Conservation (phyloP, 306 rosid genomes). For the Hippophae tibetana region DNA sequence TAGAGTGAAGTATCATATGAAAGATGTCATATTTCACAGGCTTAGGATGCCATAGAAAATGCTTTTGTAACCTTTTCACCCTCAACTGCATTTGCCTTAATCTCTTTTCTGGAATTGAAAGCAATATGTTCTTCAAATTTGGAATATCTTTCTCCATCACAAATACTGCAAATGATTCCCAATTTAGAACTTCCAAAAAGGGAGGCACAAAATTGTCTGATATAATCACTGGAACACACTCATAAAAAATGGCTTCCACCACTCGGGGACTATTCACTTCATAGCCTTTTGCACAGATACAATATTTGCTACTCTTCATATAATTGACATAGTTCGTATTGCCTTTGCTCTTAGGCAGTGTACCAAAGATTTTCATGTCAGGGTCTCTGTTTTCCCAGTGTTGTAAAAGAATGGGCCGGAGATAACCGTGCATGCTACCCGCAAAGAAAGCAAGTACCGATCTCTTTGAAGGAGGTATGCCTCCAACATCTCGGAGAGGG, state of each 20-base stretch:
- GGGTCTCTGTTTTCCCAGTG: conserved; percentile 85
- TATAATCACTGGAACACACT: conserved; percentile 84
- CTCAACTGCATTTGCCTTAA: conserved; percentile 69
- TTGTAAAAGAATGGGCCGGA: conserved; percentile 58
- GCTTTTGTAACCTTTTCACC: conserved; percentile 71
- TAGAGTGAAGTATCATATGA: conserved; percentile 86
- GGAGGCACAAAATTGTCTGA: conserved; percentile 97
- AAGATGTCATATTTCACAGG: conserved; percentile 84
- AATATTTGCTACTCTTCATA: conserved; percentile 86
- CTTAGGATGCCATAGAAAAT: conserved; percentile 79
- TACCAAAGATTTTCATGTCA: conserved; percentile 67
- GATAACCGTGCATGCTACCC: conserved; percentile 71
- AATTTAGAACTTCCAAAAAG: conserved; percentile 62
- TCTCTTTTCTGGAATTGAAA: conserved; percentile 57
- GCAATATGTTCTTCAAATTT: conserved; percentile 58
- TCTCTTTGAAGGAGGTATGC: conserved; percentile 62
- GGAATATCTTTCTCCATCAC: conserved; percentile 67
- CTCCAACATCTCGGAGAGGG: conserved; percentile 60
- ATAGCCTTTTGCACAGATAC: conserved; percentile 87
- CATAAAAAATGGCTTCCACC: conserved; percentile 73
- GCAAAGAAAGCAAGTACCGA: conserved; percentile 77
- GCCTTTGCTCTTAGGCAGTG: conserved; percentile 45
- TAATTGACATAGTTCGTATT: conserved; percentile 41
- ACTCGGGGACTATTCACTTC: conserved; percentile 94
- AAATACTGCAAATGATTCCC: conserved; percentile 92